A percentile compares a stretch with the other conserved stretches of the same genome.
Conservation (phyloP, 768 basidiomycete species). For the Hortiboletus campestris region DNA sequence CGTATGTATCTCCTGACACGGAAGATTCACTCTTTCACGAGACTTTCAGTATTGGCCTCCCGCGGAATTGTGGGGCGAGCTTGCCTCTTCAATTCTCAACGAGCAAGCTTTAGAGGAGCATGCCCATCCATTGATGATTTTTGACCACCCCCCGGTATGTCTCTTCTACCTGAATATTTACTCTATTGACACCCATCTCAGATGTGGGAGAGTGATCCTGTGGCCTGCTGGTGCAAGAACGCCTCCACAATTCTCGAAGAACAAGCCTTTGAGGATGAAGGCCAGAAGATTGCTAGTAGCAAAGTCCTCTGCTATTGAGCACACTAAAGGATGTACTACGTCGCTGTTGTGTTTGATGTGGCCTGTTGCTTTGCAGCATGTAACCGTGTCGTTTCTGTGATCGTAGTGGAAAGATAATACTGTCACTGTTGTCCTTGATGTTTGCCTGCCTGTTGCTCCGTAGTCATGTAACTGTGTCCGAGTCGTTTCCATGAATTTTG, state of each 20-base stretch:
- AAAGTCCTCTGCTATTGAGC: not conserved
- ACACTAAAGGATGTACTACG: not conserved
- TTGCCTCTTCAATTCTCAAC: not conserved
- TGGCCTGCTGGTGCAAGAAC: too few species aligned
- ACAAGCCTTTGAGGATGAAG: not conserved
- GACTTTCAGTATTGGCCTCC: not conserved
- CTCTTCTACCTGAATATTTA: not conserved
- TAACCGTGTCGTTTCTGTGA: not conserved
- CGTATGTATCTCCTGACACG: too few species aligned
- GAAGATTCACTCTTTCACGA: not conserved
- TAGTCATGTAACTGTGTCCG: too few species aligned
- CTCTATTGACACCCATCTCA: not conserved
- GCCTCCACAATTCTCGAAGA: not conserved
- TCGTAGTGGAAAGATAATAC: too few species aligned
- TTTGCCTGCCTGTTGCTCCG: too few species aligned
- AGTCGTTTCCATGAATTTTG: too few species aligned
- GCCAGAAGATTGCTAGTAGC: too few species aligned
- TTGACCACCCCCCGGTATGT: not conserved
- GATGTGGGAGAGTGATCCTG: too few species aligned
- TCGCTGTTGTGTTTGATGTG: not conserved
- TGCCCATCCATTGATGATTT: not conserved
- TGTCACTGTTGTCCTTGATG: too few species aligned
- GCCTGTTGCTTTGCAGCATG: not conserved
- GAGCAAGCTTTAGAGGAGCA: not conserved
- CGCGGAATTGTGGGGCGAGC: rapidly evolving